phyloP scores from a whole-genome alignment of 768 basidiomycete species.

The button mushroom (Agaricus bisporus) region DNA sequence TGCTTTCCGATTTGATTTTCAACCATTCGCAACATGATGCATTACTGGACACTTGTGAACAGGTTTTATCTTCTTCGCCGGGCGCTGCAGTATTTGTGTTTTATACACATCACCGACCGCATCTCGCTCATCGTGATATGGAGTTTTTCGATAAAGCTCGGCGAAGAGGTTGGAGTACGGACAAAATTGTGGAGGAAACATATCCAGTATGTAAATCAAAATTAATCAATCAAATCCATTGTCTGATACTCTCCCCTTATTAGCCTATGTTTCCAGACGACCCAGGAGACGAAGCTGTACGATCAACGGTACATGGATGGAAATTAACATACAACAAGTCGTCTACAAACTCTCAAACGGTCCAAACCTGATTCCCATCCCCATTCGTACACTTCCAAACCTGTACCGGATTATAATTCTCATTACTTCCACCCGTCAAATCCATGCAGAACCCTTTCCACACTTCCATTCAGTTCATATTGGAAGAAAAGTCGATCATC shows the following conservation, averaged over 20 bases:
- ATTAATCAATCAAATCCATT: neutral
- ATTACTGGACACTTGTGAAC: conserved; percentile 68
- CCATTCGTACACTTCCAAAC: conserved; percentile 15
- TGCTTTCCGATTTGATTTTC: conserved; percentile 91
- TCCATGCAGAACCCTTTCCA: conserved; percentile 10
- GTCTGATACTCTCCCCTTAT: neutral
- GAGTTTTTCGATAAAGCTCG: conserved; percentile 69
- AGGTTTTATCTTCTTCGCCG: conserved; percentile 21
- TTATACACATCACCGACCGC: conserved; percentile 85
- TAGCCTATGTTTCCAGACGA: neutral
- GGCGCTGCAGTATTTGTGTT: conserved; percentile 59
- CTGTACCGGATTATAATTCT: neutral
- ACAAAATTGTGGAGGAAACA: conserved; percentile 57
- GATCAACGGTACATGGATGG: neutral
- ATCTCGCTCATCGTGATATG: conserved; percentile 77
- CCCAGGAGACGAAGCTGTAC: neutral
- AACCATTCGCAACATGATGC: conserved; percentile 94
- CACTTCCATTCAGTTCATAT: neutral
- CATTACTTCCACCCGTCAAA: conserved; percentile 13
- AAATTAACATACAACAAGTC: neutral
- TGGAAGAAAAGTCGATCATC: neutral
- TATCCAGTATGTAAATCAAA: conserved; percentile 44
- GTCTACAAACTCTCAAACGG: neutral
- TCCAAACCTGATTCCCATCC: conserved; percentile 17
- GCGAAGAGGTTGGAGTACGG: conserved; percentile 63